These are phyloP conservation scores for Hymenoscyphus albidus DNA, from an alignment of 2,329 filamentous ascomycete genomes.

Conservation along the genomic window DNA sequence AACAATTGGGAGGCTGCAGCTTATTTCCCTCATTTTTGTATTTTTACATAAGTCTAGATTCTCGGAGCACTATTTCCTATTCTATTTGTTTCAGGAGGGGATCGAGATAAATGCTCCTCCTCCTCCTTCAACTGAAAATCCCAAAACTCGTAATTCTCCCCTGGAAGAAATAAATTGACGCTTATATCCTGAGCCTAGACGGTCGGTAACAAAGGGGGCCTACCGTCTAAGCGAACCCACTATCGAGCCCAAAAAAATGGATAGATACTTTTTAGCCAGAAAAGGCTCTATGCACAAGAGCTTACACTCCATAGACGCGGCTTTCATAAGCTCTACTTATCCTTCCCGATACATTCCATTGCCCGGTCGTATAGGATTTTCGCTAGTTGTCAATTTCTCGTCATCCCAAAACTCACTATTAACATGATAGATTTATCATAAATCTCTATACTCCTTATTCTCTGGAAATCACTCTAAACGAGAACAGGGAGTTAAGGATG, in stretches of 20 bases:
- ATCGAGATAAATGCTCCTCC: neutral
- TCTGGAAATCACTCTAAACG: no score
- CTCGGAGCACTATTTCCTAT: neutral
- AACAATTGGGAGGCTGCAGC: constrained; percentile 18
- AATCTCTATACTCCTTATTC: no score
- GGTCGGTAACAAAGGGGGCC: neutral
- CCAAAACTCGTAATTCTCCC: no score
- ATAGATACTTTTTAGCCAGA: neutral
- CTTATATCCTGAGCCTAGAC: neutral
- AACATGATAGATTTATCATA: no score
- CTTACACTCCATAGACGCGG: no score
- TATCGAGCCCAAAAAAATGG: neutral
- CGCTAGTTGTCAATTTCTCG: no score
- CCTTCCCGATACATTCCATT: no score
- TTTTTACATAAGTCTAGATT: constrained; percentile 12
- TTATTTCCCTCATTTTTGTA: constrained; percentile 16
- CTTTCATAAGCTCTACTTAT: no score
- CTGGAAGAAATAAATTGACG: neutral
- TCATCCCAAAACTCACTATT: no score
- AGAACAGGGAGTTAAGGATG: no score
- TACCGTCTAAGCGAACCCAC: constrained; percentile 6
- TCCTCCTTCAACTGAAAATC: neutral
- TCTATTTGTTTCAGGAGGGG: neutral
- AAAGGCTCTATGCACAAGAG: no score
- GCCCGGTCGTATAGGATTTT: no score